Conservation (phyloP, 108 stramenopile species). For the Pseudonitzschia multiseries region DNA sequence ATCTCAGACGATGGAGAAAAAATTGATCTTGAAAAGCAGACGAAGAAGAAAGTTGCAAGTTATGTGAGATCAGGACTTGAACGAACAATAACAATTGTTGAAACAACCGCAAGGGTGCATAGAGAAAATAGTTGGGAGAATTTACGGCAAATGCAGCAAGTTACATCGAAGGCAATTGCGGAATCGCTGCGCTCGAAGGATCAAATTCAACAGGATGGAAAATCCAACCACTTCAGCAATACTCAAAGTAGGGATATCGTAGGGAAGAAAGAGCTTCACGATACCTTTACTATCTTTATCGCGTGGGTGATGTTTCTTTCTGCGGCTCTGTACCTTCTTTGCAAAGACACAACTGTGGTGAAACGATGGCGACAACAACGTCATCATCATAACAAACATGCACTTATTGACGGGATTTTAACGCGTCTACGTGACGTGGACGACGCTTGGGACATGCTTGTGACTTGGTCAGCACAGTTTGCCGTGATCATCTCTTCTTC, state of each 20-base stretch:
- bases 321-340: not conserved
- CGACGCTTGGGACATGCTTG: slow-evolving; percentile 20
- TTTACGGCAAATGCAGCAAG: slow-evolving; percentile 18
- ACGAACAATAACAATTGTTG: slow-evolving; percentile 18
- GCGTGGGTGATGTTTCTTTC: slow-evolving; percentile 29
- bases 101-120: slow-evolving; percentile 4
- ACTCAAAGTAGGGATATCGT: not conserved
- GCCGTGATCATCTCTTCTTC: not conserved
- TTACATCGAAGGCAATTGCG: slow-evolving; percentile 15
- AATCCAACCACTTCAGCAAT: not conserved
- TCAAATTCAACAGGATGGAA: not conserved
- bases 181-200: not conserved
- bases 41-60: not conserved
- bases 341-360: slow-evolving; percentile 15
- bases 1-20: too few species aligned
- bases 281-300: slow-evolving; percentile 26
- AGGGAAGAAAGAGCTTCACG: slow-evolving; percentile 15
- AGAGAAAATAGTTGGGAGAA: slow-evolving; percentile 15
- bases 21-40: not conserved
- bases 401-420: slow-evolving; percentile 12
- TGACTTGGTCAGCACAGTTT: slow-evolving; percentile 18
- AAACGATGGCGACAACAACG: not conserved
- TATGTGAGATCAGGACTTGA: slow-evolving; percentile 3
- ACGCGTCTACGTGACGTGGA: slow-evolving; percentile 25
- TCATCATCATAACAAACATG: not conserved